phyloP scores from a whole-genome alignment of 2,329 filamentous ascomycete species.

The Neonectria magnoliae region DNA sequence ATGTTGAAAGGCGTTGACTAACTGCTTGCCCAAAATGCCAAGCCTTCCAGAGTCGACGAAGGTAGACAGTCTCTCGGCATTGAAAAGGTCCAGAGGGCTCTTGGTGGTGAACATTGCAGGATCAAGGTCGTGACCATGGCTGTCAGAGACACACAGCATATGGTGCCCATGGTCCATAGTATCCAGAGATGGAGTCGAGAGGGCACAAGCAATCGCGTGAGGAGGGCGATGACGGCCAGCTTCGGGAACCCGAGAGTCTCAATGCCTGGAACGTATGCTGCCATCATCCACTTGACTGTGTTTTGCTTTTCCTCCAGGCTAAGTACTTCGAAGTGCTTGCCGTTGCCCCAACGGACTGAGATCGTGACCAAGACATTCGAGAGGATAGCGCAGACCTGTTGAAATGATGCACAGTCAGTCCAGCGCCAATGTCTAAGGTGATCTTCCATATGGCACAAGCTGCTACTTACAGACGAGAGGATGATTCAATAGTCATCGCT shows the following conservation, averaged over 20 bases:
- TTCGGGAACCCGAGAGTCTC: neutral
- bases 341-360: slow-evolving; percentile 34
- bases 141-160: neutral
- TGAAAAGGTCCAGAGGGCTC: neutral
- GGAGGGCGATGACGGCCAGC: neutral
- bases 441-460: neutral
- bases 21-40: neutral
- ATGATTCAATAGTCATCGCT: neutral
- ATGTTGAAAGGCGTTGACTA: neutral
- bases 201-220: neutral
- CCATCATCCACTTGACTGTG: neutral
- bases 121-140: neutral
- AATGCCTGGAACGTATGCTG: neutral
- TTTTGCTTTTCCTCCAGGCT: neutral
- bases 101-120: neutral
- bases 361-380: slow-evolving; percentile 30
- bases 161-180: neutral
- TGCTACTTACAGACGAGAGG: neutral
- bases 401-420: neutral
- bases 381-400: slow-evolving; percentile 27
- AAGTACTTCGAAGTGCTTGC: slow-evolving; percentile 31
- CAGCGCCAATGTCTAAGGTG: neutral
- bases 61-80: neutral
- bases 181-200: neutral
- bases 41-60: neutral